phyloP scores from a whole-genome alignment of 2,329 filamentous ascomycete species.

The Thelonectria discophora region DNA sequence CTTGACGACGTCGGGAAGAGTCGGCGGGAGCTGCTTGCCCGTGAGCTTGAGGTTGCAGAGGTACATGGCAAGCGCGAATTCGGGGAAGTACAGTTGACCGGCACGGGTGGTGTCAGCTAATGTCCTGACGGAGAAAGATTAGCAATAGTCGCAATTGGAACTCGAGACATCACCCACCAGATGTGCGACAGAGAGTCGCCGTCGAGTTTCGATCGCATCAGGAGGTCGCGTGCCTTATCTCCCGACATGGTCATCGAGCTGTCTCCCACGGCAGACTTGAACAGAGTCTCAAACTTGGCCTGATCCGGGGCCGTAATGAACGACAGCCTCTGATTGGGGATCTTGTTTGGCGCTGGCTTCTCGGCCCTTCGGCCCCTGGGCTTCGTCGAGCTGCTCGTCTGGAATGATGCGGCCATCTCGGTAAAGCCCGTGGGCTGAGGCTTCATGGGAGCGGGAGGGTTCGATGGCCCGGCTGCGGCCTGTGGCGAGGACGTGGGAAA shows the following conservation, averaged over 20 bases:
- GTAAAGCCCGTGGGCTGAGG: conserved; percentile 72
- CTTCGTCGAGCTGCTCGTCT: conserved; percentile 57
- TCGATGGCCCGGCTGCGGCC: conserved; percentile 57
- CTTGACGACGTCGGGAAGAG: conserved; percentile 83
- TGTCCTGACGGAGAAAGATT: conserved; percentile 65
- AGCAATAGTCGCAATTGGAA: conserved; percentile 15
- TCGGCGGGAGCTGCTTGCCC: conserved; percentile 79
- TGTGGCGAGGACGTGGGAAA: conserved; percentile 61
- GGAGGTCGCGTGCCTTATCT: conserved; percentile 89
- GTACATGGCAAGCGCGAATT: conserved; percentile 98
- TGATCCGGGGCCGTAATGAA: conserved; percentile 97
- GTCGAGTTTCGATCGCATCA: conserved; percentile 87
- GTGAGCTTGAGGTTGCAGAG: conserved; percentile 94
- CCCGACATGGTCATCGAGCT: conserved; percentile 86
- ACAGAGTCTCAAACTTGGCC: conserved; percentile 95
- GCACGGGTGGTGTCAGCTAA: conserved; percentile 95
- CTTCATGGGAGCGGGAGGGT: conserved; percentile 68
- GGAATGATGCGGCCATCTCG: conserved; percentile 74
- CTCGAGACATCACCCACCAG: conserved; percentile 66
- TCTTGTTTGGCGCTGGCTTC: conserved; percentile 71
- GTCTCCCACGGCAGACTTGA: conserved; percentile 92
- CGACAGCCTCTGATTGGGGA: conserved; percentile 91
- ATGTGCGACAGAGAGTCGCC: conserved; percentile 91
- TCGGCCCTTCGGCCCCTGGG: conserved; percentile 56
- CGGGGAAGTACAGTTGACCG: conserved; percentile 94